Conservation (phyloP, 192 early-diverging fungal genomes). For the Backusella tuberculispora region DNA sequence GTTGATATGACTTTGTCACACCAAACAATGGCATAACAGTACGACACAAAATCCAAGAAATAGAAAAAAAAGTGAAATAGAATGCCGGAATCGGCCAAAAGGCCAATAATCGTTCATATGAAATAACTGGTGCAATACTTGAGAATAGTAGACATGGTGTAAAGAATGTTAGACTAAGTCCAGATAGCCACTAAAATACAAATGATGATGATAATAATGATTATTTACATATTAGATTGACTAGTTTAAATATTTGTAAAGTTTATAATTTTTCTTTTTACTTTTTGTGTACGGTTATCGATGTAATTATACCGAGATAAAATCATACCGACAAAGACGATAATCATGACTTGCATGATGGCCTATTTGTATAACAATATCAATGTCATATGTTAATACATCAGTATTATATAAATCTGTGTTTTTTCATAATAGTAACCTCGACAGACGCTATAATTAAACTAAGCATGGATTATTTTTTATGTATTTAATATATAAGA, state of each 20-base stretch:
- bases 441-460: slow-evolving; percentile 8
- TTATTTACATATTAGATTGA: no score
- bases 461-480: background rate
- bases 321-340: slow-evolving; percentile 28
- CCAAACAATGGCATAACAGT: slow-evolving; percentile 45
- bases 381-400: background rate
- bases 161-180: slow-evolving; percentile 71
- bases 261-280: slow-evolving; percentile 3
- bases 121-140: slow-evolving; percentile 72
- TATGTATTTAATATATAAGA: background rate
- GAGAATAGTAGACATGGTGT: slow-evolving; percentile 78
- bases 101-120: slow-evolving; percentile 60
- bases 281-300: slow-evolving; percentile 33
- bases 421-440: background rate
- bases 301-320: slow-evolving; percentile 31
- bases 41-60: slow-evolving; percentile 45
- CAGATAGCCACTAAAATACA: slow-evolving; percentile 58
- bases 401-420: no score
- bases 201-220: no score
- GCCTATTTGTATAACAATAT: slow-evolving; percentile 20
- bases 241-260: background rate
- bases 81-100: slow-evolving; percentile 75
- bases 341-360: slow-evolving; percentile 38
- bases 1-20: slow-evolving; percentile 52
- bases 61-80: slow-evolving; percentile 40